Conservation (phyloP, 345 rosid species). For the Hibiscus mutabilis region DNA sequence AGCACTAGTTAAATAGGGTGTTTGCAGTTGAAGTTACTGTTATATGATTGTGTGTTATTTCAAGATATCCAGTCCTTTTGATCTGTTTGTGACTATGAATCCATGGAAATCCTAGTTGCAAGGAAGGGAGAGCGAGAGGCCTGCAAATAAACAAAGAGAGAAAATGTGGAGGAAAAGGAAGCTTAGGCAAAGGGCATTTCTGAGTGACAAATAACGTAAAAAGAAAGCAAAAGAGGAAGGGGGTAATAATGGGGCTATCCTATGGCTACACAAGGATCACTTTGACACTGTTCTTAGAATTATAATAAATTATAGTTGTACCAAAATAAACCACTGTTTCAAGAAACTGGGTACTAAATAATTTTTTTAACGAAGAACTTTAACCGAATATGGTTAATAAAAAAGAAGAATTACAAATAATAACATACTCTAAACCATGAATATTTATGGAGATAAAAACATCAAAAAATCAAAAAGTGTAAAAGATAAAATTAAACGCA, state of each 20-base stretch:
- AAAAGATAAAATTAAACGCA: no score
- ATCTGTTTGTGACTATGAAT: neutral
- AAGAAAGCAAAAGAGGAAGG: constrained; percentile 5
- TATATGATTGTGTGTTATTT: neutral
- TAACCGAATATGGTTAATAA: no score
- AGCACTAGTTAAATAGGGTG: neutral
- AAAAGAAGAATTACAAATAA: no score
- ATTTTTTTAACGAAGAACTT: no score
- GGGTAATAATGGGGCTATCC: neutral
- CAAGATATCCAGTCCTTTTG: neutral
- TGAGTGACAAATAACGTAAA: neutral
- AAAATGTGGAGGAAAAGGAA: constrained; percentile 10
- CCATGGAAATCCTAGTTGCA: neutral
- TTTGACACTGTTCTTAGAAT: constrained; percentile 10
- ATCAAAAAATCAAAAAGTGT: no score
- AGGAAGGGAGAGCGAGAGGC: constrained; percentile 5
- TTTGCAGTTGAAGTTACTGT: neutral
- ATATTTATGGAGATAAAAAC: no score
- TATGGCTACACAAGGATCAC: constrained; percentile 6
- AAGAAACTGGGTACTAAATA: neutral
- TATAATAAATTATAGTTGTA: neutral
- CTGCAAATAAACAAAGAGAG: constrained; percentile 16
- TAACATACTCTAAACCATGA: no score
- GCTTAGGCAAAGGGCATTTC: constrained; percentile 19
- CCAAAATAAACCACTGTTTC: neutral